These are phyloP conservation scores for Chaetomium tenue DNA, from an alignment of 495 filamentous ascomycete genomes.

Conservation along the genomic window DNA sequence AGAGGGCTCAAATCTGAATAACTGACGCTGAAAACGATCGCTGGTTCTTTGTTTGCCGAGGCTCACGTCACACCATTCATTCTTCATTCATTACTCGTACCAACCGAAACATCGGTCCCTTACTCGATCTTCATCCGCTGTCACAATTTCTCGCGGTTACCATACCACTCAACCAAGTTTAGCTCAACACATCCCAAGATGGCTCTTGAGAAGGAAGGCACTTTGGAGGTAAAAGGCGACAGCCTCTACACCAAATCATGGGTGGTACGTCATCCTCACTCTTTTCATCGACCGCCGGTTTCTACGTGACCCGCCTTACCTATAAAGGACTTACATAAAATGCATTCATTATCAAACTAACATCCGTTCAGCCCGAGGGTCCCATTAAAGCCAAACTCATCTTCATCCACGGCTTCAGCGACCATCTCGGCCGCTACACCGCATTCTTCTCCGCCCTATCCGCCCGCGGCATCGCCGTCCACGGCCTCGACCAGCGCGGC, in stretches of 20 bases:
- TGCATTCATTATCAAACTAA: background rate
- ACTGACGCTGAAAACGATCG: background rate
- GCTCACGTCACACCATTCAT: background rate
- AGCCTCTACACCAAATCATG: slow-evolving; percentile 82
- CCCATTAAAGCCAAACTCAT: slow-evolving; percentile 64
- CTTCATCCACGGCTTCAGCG: slow-evolving; percentile 84
- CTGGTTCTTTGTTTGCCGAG: slow-evolving; percentile 1
- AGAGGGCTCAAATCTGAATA: background rate
- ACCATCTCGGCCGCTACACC: slow-evolving; percentile 75
- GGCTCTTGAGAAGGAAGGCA: slow-evolving; percentile 50
- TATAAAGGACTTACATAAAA: background rate
- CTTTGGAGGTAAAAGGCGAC: slow-evolving; percentile 54
- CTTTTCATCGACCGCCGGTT: background rate
- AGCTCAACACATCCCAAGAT: slow-evolving; percentile 35
- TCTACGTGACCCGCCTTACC: background rate
- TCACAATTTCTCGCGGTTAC: background rate
- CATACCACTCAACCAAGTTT: background rate
- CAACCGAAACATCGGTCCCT: background rate
- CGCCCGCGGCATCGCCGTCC: slow-evolving; percentile 66
- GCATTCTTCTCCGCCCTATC: slow-evolving; percentile 67
- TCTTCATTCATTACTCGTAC: too few relatives aligned
- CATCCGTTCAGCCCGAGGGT: slow-evolving; percentile 45
- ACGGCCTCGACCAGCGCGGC: slow-evolving; percentile 76
- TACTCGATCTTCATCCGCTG: background rate
- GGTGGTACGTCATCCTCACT: slow-evolving; percentile 56